Evolutionary conservation across 2,329 filamentous ascomycete genomes (phyloP).

Genomic region (Dendrostoma leiphaemia): DNA sequence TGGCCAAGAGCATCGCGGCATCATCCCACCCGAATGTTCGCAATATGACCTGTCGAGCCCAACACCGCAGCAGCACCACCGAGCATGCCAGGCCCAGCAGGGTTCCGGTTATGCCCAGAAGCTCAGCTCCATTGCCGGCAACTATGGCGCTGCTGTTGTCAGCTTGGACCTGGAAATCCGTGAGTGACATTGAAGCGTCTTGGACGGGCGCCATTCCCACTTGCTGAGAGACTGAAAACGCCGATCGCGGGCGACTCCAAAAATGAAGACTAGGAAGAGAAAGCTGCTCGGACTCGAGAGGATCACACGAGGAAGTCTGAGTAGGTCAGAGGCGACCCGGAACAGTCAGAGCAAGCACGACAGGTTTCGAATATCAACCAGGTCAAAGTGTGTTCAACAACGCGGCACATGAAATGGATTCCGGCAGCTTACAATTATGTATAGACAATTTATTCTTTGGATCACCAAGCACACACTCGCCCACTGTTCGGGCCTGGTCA

Average conservation of each 20-base stretch:
- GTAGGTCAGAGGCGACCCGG: not conserved
- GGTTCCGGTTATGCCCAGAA: not conserved
- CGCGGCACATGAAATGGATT: not conserved
- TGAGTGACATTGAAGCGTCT: not conserved
- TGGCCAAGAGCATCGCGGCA: not conserved
- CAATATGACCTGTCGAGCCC: constrained; percentile 1
- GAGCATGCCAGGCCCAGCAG: not conserved
- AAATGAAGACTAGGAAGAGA: not conserved
- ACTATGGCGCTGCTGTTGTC: not conserved
- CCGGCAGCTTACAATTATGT: too few relatives aligned
- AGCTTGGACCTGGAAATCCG: not conserved
- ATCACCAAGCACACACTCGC: too few relatives aligned
- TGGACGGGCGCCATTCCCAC: not conserved
- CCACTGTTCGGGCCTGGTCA: not conserved
- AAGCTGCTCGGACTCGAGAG: not conserved
- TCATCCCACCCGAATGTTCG: not conserved
- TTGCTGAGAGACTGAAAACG: too few relatives aligned
- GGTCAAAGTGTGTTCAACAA: not conserved
- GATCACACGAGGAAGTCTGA: not conserved
- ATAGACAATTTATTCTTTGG: too few relatives aligned
- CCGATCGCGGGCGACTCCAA: not conserved
- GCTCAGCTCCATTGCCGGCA: not conserved
- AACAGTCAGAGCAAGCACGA: not conserved
- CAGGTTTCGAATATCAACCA: not conserved
- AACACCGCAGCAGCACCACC: not conserved